Conservation (phyloP, 768 basidiomycete species). For the Xerocomellus amylosporus region DNA sequence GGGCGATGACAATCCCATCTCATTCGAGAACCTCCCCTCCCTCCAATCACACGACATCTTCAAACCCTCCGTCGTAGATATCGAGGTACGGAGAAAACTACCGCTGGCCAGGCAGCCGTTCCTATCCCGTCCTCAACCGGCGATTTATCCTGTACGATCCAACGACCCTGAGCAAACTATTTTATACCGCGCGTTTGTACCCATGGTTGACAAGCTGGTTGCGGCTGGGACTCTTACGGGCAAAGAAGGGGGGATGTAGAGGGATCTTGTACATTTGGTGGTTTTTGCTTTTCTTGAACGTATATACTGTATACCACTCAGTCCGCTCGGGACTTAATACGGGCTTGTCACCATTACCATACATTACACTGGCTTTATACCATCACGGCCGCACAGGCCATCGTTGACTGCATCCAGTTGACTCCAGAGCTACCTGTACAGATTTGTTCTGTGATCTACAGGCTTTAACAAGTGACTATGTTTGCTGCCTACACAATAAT, state of each 20-base stretch:
- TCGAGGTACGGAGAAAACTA: conserved; percentile 14
- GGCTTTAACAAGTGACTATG: neutral
- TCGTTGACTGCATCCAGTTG: neutral
- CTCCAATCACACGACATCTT: neutral
- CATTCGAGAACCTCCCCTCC: conserved; percentile 24
- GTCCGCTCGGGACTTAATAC: neutral
- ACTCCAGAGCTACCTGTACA: no score
- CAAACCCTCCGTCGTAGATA: neutral
- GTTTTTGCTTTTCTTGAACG: neutral
- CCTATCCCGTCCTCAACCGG: conserved; percentile 26
- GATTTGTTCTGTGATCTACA: neutral
- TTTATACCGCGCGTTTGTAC: conserved; percentile 21
- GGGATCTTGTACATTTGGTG: neutral
- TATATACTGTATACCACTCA: neutral
- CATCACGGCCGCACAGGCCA: neutral
- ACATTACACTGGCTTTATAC: neutral
- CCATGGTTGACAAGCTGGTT: conserved; percentile 23
- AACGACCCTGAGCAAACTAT: conserved; percentile 16
- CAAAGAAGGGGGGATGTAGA: neutral
- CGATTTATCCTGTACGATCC: conserved; percentile 7
- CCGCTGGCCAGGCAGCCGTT: neutral
- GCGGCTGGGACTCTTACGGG: conserved; percentile 16
- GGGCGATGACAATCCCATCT: conserved; percentile 8
- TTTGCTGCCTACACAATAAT: no score
- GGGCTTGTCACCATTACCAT: neutral